Conservation (phyloP, 371 early-diverging fungal species). For the Parasitella parasitica region DNA sequence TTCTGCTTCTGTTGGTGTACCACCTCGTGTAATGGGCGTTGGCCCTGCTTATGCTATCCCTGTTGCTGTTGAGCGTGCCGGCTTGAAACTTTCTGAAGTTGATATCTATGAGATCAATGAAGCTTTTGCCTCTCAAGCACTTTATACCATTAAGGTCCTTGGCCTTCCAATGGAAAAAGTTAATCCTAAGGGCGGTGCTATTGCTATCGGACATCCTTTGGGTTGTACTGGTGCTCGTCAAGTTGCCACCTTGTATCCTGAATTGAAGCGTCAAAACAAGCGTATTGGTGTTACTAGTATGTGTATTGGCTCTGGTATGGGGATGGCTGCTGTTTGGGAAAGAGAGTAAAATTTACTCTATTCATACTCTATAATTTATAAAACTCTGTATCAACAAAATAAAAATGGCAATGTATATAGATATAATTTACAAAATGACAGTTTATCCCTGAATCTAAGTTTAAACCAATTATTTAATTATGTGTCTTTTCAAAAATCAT, state of each 20-base stretch:
- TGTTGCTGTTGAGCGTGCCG: conserved; percentile 81
- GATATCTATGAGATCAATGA: conserved; percentile 91
- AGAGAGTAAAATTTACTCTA: conserved; percentile 40
- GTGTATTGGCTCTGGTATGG: conserved; percentile 98
- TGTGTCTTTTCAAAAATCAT: too few species aligned
- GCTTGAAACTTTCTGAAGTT: conserved; percentile 79
- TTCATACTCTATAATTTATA: too few species aligned
- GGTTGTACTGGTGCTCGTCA: conserved; percentile 97
- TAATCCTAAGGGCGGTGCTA: conserved; percentile 98
- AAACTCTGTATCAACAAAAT: too few species aligned
- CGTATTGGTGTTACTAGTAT: conserved; percentile 87
- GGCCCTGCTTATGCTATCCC: conserved; percentile 98
- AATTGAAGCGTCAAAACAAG: conserved; percentile 86
- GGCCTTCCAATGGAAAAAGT: conserved; percentile 86
- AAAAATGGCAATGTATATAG: neutral
- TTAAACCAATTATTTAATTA: too few species aligned
- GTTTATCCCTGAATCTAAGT: too few species aligned
- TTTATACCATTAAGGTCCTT: conserved; percentile 88
- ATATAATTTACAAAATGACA: too few species aligned
- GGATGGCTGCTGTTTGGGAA: conserved; percentile 93
- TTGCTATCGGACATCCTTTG: conserved; percentile 62
- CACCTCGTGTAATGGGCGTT: conserved; percentile 93
- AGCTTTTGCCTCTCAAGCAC: conserved; percentile 98
- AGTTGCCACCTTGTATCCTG: conserved; percentile 91
- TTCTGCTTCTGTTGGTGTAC: conserved; percentile 89